Evolutionary conservation across 2,329 filamentous ascomycete genomes (phyloP).

Genomic region (Exophiala sp.): DNA sequence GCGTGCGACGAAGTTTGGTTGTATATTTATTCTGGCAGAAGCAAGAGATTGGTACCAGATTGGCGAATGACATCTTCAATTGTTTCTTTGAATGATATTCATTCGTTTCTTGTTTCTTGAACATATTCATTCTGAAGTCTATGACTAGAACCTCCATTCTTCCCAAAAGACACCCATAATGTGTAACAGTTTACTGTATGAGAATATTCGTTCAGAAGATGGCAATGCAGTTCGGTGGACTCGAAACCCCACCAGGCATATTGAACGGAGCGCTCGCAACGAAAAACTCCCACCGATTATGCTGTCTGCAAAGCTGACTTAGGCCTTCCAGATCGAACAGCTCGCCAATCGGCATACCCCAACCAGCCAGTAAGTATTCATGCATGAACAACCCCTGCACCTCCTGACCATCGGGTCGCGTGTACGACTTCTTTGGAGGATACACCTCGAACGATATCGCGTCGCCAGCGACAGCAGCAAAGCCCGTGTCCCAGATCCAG

Average conservation of each 20-base stretch:
- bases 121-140: too few relatives aligned
- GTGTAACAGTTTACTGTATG: too few relatives aligned
- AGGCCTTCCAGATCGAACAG: slow-evolving; percentile 40
- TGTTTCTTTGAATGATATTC: too few relatives aligned
- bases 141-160: too few relatives aligned
- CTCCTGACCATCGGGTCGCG: slow-evolving; percentile 2
- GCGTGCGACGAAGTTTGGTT: too few relatives aligned
- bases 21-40: too few relatives aligned
- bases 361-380: slow-evolving; percentile 29
- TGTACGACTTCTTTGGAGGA: slow-evolving; percentile 16
- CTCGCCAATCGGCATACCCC: slow-evolving; percentile 32
- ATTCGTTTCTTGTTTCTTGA: too few relatives aligned
- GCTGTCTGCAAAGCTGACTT: slow-evolving; percentile 33
- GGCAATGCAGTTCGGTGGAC: slow-evolving; percentile 27
- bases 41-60: too few relatives aligned
- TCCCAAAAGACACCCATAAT: too few relatives aligned
- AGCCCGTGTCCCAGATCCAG: slow-evolving; percentile 58
- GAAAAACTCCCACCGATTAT: slow-evolving; percentile 46
- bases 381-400: slow-evolving; percentile 22
- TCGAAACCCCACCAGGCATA: slow-evolving; percentile 27
- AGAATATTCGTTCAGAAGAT: slow-evolving; percentile 21
- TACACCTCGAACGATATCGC: slow-evolving; percentile 53
- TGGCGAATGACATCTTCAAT: too few relatives aligned
- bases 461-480: slow-evolving; percentile 57
- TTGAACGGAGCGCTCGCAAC: slow-evolving; percentile 38